These are phyloP conservation scores for Pythium dissotocum DNA, from an alignment of 352 stramenopile genomes.

Conservation along the genomic window DNA sequence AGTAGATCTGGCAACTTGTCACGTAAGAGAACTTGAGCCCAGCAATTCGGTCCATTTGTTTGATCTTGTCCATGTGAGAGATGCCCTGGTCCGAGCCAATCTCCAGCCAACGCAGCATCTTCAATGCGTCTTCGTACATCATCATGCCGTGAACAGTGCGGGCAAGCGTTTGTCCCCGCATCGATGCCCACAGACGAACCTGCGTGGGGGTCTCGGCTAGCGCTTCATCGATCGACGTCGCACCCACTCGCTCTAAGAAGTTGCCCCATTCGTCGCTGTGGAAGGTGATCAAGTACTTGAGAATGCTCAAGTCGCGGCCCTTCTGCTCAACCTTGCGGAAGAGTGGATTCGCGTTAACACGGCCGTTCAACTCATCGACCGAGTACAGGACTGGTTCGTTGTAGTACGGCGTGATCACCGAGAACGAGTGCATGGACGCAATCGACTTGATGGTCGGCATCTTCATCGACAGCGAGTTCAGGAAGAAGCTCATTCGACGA, in stretches of 20 bases:
- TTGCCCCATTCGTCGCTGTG: slow-evolving; percentile 89
- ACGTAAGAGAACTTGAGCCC: slow-evolving; percentile 89
- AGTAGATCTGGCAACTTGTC: slow-evolving; percentile 90
- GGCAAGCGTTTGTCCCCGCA: slow-evolving; percentile 84
- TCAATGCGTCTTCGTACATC: slow-evolving; percentile 90
- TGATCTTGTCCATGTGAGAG: slow-evolving; percentile 87
- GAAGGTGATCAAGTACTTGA: slow-evolving; percentile 89
- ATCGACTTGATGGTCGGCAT: slow-evolving; percentile 85
- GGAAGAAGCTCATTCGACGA: slow-evolving; percentile 89
- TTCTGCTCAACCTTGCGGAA: slow-evolving; percentile 88
- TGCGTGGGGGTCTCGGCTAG: slow-evolving; percentile 81
- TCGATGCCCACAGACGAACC: slow-evolving; percentile 85
- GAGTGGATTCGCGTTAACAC: slow-evolving; percentile 80
- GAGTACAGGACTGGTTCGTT: slow-evolving; percentile 88
- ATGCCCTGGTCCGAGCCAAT: slow-evolving; percentile 85
- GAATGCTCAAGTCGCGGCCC: slow-evolving; percentile 81
- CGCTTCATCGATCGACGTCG: slow-evolving; percentile 74
- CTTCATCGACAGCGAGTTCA: slow-evolving; percentile 88
- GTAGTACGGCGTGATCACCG: slow-evolving; percentile 89
- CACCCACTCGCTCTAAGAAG: slow-evolving; percentile 82
- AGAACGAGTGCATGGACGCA: slow-evolving; percentile 87
- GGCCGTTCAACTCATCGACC: slow-evolving; percentile 80
- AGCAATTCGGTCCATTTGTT: slow-evolving; percentile 87
- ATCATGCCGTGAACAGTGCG: slow-evolving; percentile 90
- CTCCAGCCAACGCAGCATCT: slow-evolving; percentile 88